Evolutionary conservation across 2,329 filamentous ascomycete species (phyloP).

Genomic region (Colletotrichum sublineola): DNA sequence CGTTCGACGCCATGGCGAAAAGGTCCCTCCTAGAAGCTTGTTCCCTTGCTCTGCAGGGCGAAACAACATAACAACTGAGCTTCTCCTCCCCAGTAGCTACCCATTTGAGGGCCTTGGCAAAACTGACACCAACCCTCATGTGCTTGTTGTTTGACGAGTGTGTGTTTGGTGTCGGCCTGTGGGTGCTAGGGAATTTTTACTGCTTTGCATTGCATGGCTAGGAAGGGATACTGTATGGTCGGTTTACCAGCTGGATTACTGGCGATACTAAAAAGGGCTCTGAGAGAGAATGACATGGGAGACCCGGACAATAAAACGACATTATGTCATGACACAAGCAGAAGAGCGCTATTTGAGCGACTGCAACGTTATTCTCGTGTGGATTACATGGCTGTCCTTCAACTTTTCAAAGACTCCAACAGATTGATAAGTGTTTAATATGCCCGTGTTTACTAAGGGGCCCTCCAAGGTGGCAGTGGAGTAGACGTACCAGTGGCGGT

Average conservation of each 20-base stretch:
- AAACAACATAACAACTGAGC: not conserved
- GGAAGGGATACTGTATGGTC: not conserved
- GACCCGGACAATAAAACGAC: too few species aligned
- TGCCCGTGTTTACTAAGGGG: too few species aligned
- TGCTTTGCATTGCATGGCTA: not conserved
- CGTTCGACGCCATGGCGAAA: slow-evolving; percentile 57
- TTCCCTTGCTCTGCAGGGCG: slow-evolving; percentile 2
- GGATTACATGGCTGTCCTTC: not conserved
- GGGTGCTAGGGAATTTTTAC: slow-evolving; percentile 10
- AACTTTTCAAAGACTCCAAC: not conserved
- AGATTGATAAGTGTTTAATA: not conserved
- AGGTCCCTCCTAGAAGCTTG: slow-evolving; percentile 17
- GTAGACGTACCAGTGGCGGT: slow-evolving; percentile 12
- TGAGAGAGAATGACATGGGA: not conserved
- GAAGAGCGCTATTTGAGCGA: not conserved
- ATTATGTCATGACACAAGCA: too few species aligned
- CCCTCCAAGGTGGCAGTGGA: slow-evolving; percentile 27
- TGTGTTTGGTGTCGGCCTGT: not conserved
- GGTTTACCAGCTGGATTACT: slow-evolving; percentile 8
- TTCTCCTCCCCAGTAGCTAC: not conserved
- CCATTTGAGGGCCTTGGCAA: not conserved
- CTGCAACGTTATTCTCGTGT: not conserved
- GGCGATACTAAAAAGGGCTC: not conserved
- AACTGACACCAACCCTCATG: not conserved
- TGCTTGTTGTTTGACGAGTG: not conserved